Base-by-base conservation (phyloP, 345 rosid species). In the Populus simonii region DNA sequence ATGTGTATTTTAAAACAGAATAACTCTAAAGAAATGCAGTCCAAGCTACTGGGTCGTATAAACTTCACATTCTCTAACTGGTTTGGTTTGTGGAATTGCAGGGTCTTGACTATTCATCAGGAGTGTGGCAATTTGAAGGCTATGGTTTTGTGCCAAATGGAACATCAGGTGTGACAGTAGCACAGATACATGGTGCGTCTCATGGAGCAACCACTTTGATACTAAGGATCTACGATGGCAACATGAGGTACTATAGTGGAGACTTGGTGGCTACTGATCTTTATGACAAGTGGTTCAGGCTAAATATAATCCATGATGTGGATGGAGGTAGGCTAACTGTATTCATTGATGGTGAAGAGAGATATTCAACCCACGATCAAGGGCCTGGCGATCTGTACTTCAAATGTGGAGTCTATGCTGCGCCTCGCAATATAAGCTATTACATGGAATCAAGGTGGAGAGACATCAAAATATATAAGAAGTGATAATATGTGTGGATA, bases 71-170 rank as follows among this genome's bases (percentile, higher is more conserved):
- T 49, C 20, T 2, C 31, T n/a, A 6, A 18, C 22, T 31, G 25
- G 45, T 39, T 17, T 10, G 25, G 18, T 16, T n/a, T 15, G 38
- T 55, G 20, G 10, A 6, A 45, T 23, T 69, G 25, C 71, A 87
- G 87, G 86, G 85, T 1, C 78, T 78, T 6, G 85, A 87, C 72
- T 84, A 83, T 35, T 74, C 86, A 36, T 80, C 86, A 20, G 87
- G 87, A 65, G 82, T 79, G 2, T 83, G 87, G 89, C 87, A 84
- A 76, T 84, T 87, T 55, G 86, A 87, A 73, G 89, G 87, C 6
- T 70, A 74, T 22, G 79, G 85, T 29, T 84, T 87, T 3, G 87
- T 84, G 36, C 89, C 87, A 8, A 83, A 83, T 11, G 86, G 86
- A n/a, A 87, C 86, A 23, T 84, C 87, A 0, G 85, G 89, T 0